A percentile compares a stretch with the other conserved stretches of the same genome.
phyloP scores from a whole-genome alignment of 495 filamentous ascomycete genomes.

The Bathelium albidoporum region DNA sequence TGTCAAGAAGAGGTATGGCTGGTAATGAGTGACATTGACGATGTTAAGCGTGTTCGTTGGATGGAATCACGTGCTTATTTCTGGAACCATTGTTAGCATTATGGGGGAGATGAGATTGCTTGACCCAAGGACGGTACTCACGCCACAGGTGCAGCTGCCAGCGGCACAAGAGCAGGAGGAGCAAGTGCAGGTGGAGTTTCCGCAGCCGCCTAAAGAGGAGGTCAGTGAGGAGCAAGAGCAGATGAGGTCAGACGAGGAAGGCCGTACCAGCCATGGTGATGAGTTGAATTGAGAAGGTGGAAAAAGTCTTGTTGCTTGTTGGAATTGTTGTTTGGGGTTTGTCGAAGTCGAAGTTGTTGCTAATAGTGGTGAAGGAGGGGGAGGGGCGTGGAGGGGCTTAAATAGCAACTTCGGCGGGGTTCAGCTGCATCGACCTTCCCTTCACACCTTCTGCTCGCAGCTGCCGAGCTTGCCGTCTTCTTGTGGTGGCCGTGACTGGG shows the following conservation, averaged over 20 bases:
- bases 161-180: not conserved
- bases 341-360: not conserved
- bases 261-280: not conserved
- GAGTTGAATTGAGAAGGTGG: not conserved
- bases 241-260: too few species aligned
- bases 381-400: not conserved
- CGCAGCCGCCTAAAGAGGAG: not conserved
- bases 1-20: not conserved
- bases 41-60: not conserved
- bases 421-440: too few species aligned
- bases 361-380: not conserved
- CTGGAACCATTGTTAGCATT: not conserved
- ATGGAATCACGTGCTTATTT: conserved; percentile 1
- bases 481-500: not conserved
- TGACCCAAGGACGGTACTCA: not conserved
- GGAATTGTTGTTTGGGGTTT: not conserved
- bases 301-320: not conserved
- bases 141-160: conserved; percentile 2
- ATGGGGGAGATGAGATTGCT: too few species aligned
- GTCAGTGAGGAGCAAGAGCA: not conserved
- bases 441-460: not conserved
- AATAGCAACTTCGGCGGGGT: not conserved
- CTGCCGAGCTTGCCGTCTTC: not conserved
- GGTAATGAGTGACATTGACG: conserved; percentile 1
- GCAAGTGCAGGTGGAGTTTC: not conserved